Base-by-base conservation (phyloP, 176 grass and related monocot species). In the Avena insularis region DNA sequence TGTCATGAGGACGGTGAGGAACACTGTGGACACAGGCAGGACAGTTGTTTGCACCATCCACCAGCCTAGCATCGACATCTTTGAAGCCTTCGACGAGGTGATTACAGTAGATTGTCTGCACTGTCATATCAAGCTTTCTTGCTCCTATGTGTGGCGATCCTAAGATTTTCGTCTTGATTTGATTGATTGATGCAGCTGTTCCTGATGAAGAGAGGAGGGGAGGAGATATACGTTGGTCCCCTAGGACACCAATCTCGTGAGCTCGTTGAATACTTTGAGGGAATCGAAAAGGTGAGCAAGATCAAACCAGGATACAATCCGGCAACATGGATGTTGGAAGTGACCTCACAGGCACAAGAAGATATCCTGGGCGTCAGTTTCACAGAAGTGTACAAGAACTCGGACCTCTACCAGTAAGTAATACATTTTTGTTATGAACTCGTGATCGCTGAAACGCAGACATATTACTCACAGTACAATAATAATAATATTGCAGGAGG, bases 21-120 rank as follows among this genome's bases (percentile, higher is more conserved):
- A 93, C 71, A 93, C 89, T 7, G 92, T 93, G 3, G 76, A 93
- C 74, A 93, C 92, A 4, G 89, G 92, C 62, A 84, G 92, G 70
- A 93, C 89, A 48, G 92, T 93, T n/a, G 92, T 93, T 68, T 93
- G 92, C 80, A 93, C 92, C 72, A 93, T 93, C 75, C 91, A 93
- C 54, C 91, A 93, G 54, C 88, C 91, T 19, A 93, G 91, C 85
- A 93, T 93, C 36, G 91, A 93, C 83, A 93, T 93, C 23, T 93
- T 93, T 78, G 91, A 93, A 61, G 91, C 88, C 67, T 93, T 90
- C 9, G 91, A 93, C 79, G 91, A 93, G 91, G 91, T 93, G 74
- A 81, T 68, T 55, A 15, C 0, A 25, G 17, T 12, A 47, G 59
- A 64, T 15, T 33, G 68, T 4, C 13, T 33, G 13, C 63, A 46